These are phyloP conservation scores for Eragrostis curvula DNA, from an alignment of 176 grass and related monocot species.

Conservation along the genomic window DNA sequence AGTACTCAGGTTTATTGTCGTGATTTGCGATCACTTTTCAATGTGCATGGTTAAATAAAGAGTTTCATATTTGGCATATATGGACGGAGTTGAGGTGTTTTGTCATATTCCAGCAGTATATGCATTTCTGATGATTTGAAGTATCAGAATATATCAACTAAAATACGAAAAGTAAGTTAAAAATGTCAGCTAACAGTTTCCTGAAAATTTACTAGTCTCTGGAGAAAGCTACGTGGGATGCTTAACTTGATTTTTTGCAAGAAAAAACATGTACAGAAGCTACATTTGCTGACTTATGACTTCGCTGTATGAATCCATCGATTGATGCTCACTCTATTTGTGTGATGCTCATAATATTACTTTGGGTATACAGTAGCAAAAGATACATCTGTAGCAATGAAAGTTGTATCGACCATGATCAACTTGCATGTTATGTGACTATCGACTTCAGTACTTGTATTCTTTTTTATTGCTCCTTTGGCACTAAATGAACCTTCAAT, in stretches of 20 bases:
- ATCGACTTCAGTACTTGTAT: background rate
- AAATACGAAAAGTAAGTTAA: background rate
- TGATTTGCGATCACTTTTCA: background rate
- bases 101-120: background rate
- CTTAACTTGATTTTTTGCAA: background rate
- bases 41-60: background rate
- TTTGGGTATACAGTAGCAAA: background rate
- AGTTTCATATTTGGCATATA: background rate
- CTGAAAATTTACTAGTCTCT: background rate
- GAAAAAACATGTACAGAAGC: background rate
- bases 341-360: background rate
- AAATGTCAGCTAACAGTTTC: background rate
- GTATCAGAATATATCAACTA: background rate
- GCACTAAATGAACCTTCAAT: background rate
- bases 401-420: background rate
- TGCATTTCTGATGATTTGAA: background rate
- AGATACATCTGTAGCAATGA: background rate
- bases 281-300: background rate
- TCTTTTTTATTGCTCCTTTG: background rate
- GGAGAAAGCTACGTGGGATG: background rate
- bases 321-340: background rate
- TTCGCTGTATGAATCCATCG: background rate
- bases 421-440: background rate
- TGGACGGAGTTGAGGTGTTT: slow-evolving; percentile 2
- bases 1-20: background rate